phyloP scores from a whole-genome alignment of 2,329 filamentous ascomycete genomes.

The Diplodia corticola region DNA sequence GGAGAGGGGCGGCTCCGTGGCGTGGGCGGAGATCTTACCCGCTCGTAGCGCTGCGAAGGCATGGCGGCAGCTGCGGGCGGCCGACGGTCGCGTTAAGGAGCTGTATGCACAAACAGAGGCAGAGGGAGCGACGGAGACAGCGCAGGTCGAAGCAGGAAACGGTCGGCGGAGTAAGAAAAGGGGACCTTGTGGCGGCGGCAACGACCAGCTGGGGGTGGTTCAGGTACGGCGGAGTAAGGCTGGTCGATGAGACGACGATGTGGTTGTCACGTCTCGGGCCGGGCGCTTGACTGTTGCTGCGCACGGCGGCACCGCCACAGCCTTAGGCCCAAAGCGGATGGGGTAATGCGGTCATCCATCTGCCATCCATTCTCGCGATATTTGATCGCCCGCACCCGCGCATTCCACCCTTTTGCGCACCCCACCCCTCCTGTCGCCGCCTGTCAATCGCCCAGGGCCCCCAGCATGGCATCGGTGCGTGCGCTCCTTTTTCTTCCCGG shows the following conservation, averaged over 20 bases:
- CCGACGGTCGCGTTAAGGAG: conserved; percentile 19
- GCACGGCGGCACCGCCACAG: conserved; percentile 3
- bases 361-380: conserved; percentile 1
- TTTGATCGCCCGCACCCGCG: conserved; percentile 11
- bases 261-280: conserved; percentile 14
- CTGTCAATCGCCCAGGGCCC: conserved; percentile 1
- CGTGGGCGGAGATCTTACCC: conserved; percentile 40
- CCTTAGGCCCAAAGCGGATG: conserved; percentile 4
- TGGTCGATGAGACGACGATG: conserved; percentile 14
- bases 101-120: conserved; percentile 1
- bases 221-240: conserved; percentile 20
- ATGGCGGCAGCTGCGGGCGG: conserved; percentile 35
- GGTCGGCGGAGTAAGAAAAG: conserved; percentile 9
- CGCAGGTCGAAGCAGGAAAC: not conserved
- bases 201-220: not conserved
- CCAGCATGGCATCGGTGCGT: conserved; percentile 19
- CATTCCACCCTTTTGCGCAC: conserved; percentile 16
- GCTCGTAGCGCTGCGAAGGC: conserved; percentile 51
- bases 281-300: conserved; percentile 12
- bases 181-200: not conserved
- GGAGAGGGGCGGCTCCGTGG: conserved; percentile 22
- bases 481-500: not conserved
- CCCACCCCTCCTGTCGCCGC: not conserved
- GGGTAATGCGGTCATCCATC: not conserved
- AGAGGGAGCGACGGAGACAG: conserved; percentile 20